Evolutionary conservation across 1,284 basidiomycete species (phyloP).

Genomic region (Pascua guehoae): DNA sequence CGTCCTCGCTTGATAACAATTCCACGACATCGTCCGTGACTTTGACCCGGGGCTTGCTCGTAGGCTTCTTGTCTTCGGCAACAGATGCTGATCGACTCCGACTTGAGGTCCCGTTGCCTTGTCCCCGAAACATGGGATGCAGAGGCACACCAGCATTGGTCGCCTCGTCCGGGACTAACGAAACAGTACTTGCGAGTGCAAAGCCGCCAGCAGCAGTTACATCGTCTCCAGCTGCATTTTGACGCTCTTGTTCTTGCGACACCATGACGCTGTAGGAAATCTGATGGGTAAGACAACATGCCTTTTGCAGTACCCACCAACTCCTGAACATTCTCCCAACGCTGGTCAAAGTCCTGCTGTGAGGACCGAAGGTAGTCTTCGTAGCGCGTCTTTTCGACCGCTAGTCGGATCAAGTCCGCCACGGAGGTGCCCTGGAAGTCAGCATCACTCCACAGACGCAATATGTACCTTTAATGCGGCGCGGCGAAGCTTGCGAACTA

Average conservation of each 20-base stretch:
- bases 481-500: slow-evolving; percentile 58
- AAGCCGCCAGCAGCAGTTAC: slow-evolving; percentile 21
- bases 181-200: slow-evolving; percentile 28
- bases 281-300: slow-evolving; percentile 23
- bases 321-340: slow-evolving; percentile 85
- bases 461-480: slow-evolving; percentile 57
- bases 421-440: slow-evolving; percentile 58
- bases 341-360: slow-evolving; percentile 66
- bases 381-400: slow-evolving; percentile 64
- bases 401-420: slow-evolving; percentile 61
- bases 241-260: slow-evolving; percentile 34
- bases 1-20: slow-evolving; percentile 39
- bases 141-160: slow-evolving; percentile 12
- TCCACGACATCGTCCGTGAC: slow-evolving; percentile 31
- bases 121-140: slow-evolving; percentile 33
- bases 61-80: background rate
- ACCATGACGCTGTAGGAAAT: slow-evolving; percentile 47
- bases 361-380: slow-evolving; percentile 66
- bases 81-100: slow-evolving; percentile 18
- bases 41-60: background rate
- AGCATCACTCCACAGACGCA: background rate
- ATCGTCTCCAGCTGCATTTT: slow-evolving; percentile 15
- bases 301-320: slow-evolving; percentile 55
- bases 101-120: background rate
- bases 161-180: slow-evolving; percentile 15